phyloP scores from a whole-genome alignment of 805 yeast genomes.

The Wickerhamomyces canadensis region DNA sequence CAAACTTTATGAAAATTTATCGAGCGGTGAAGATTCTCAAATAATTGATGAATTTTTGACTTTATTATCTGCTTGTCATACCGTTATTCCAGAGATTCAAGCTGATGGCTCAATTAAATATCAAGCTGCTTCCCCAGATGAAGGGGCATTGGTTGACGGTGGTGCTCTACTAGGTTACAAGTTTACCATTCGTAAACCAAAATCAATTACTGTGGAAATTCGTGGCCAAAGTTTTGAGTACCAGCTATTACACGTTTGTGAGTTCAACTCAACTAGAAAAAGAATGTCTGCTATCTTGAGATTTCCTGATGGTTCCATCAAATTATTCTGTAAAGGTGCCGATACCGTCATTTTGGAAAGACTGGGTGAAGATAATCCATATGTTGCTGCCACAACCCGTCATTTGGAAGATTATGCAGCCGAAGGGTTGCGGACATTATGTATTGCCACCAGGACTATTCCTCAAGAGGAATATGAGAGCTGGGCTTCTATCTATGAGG shows the following conservation, averaged over 20 bases:
- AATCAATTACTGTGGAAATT: slow-evolving; percentile 61
- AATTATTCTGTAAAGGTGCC: slow-evolving; percentile 94
- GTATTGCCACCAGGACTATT: slow-evolving; percentile 81
- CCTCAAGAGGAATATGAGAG: slow-evolving; percentile 68
- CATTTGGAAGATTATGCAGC: slow-evolving; percentile 96
- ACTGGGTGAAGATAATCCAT: slow-evolving; percentile 66
- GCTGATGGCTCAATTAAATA: slow-evolving; percentile 69
- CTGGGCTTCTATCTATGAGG: slow-evolving; percentile 65
- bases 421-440: slow-evolving; percentile 90
- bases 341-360: slow-evolving; percentile 94
- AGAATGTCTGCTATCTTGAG: slow-evolving; percentile 95
- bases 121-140: slow-evolving; percentile 99
- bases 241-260: slow-evolving; percentile 86
- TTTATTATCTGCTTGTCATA: slow-evolving; percentile 87
- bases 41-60: slow-evolving; percentile 74
- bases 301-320: slow-evolving; percentile 88
- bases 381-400: slow-evolving; percentile 71
- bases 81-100: slow-evolving; percentile 88
- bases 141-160: slow-evolving; percentile 97
- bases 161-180: slow-evolving; percentile 85
- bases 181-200: slow-evolving; percentile 82
- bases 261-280: slow-evolving; percentile 94
- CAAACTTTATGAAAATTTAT: slow-evolving; percentile 46
- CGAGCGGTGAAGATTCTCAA: slow-evolving; percentile 38
- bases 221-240: slow-evolving; percentile 48